Evolutionary conservation across 2,329 filamentous ascomycete species (phyloP).

Genomic region (Coniochaeta sp.): DNA sequence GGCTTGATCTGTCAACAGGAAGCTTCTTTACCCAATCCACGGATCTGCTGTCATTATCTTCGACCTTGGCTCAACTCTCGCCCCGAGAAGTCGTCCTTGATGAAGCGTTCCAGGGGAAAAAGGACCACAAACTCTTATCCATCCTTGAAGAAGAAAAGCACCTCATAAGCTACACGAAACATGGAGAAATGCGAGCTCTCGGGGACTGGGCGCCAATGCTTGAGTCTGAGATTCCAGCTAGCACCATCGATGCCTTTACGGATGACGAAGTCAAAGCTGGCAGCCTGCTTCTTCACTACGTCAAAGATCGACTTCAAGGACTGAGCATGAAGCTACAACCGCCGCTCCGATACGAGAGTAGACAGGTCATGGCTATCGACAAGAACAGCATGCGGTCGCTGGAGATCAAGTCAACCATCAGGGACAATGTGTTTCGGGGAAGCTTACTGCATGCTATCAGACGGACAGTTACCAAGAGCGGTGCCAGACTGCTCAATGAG

Average conservation of each 20-base stretch:
- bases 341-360: conserved; percentile 64
- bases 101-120: conserved; percentile 48
- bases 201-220: conserved; percentile 69
- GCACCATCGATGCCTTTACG: conserved; percentile 51
- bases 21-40: conserved; percentile 83
- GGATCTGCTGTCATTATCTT: conserved; percentile 63
- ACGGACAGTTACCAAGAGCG: conserved; percentile 85
- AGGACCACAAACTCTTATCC: conserved; percentile 53
- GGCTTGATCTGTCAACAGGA: conserved; percentile 92
- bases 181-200: conserved; percentile 36
- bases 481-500: conserved; percentile 73
- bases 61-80: conserved; percentile 72
- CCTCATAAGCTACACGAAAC: conserved; percentile 64
- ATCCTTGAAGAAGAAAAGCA: conserved; percentile 70
- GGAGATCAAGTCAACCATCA: conserved; percentile 80
- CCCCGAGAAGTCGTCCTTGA: conserved; percentile 82
- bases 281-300: conserved; percentile 75
- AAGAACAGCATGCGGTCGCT: conserved; percentile 83
- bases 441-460: conserved; percentile 87
- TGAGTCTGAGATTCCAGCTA: conserved; percentile 58
- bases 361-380: conserved; percentile 84
- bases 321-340: conserved; percentile 75
- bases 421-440: conserved; percentile 70
- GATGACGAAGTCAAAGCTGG: conserved; percentile 67
- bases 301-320: conserved; percentile 69